These are phyloP conservation scores for Podaxis carcinomalis DNA, from an alignment of 768 basidiomycete genomes.

Conservation along the genomic window DNA sequence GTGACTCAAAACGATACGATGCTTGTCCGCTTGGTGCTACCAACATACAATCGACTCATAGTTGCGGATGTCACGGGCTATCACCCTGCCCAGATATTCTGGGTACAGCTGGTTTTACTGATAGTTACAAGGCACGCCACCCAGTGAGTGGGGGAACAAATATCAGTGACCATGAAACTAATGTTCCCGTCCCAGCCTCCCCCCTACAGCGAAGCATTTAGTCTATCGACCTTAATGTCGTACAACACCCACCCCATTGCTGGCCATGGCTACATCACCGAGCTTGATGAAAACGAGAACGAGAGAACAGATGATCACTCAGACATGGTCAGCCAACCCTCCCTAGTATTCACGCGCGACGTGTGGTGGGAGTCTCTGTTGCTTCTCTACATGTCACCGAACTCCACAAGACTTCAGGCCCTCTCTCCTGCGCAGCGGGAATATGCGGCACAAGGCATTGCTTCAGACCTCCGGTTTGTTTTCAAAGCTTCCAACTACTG, in stretches of 20 bases:
- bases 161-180: neutral
- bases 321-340: constrained; percentile 53
- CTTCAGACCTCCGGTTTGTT: constrained; percentile 57
- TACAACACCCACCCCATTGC: neutral
- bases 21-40: neutral
- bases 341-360: constrained; percentile 62
- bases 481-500: constrained; percentile 65
- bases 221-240: constrained; percentile 17
- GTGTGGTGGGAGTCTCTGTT: constrained; percentile 79
- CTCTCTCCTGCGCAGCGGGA: constrained; percentile 43
- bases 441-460: constrained; percentile 38
- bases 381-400: constrained; percentile 43
- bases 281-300: constrained; percentile 26
- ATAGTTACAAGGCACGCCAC: neutral
- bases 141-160: neutral
- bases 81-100: constrained; percentile 22
- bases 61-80: constrained; percentile 28
- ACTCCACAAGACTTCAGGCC: constrained; percentile 25
- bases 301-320: constrained; percentile 17
- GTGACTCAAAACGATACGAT: neutral
- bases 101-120: neutral
- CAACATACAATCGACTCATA: constrained; percentile 17
- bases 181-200: constrained; percentile 13
- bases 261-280: constrained; percentile 22
- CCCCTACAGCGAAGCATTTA: constrained; percentile 15